Evolutionary conservation across 495 filamentous ascomycete species (phyloP), one percentile per base, ranked within the genome.

Genomic region (Talaromyces wortmannii): DNA sequence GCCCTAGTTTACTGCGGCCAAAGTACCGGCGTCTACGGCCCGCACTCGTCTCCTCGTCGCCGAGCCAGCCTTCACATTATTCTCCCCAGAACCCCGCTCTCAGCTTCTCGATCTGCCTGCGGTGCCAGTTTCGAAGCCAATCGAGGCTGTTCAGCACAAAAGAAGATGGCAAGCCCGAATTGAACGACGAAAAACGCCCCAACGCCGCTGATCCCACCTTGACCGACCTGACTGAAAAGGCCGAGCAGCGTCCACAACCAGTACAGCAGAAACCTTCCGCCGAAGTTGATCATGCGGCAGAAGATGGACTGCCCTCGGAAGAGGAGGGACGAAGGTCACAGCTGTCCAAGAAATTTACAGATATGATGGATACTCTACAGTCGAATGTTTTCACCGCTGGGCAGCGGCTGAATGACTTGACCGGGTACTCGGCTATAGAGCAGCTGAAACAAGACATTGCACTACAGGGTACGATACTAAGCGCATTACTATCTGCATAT

Each of bases 361-460:
- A 77, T 48, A 68, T 96, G 61, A 95, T 97, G 89, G 94, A 98
- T 70, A 82, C 89, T 56, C 65, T 96, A 23, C 90, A 96, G 64
- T 83, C 88, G 23, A 90, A 91, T 57, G 75, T 91, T 33, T 89
- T 95, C 59, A 80, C 84, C 52, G 91, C 91, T 10, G 87, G 88
- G 5, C 91, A 96, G 64, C 86, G 85, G 53, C 78, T 98, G 69
- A 97, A 97, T 68, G 88, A 89, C 62, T 76, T 96, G 48, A 98
- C 95, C 1, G 95, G 95, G 11, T 98, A 98, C 78, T 86, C 88
- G 1, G 86, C 87, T 36, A 98, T 98, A 68, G 94, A 96, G 65
- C 74, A 84, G 10, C 77, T 98, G 48, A 92, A 96, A 65, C 69
- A 73, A 5, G 79, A 84, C 13, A 96, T 97, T 67, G 77, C 81